Evolutionary conservation across 2,329 filamentous ascomycete genomes (phyloP).

Genomic region (Sporothrix inflata): DNA sequence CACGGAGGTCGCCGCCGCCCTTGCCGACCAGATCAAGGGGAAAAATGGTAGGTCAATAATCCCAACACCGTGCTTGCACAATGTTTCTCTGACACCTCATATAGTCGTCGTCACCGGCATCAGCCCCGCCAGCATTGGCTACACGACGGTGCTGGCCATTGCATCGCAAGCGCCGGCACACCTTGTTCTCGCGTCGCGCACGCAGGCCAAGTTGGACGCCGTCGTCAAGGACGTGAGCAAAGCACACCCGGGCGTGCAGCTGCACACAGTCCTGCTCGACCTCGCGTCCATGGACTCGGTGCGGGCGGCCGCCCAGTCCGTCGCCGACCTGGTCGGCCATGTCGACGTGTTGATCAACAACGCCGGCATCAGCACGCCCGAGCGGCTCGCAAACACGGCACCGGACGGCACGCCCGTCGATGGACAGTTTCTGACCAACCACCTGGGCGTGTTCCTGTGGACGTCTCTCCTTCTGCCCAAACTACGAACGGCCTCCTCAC

Average conservation of each 20-base stretch:
- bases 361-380: slow-evolving; percentile 42
- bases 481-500: slow-evolving; percentile 36
- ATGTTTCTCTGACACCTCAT: too few species aligned
- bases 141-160: slow-evolving; percentile 47
- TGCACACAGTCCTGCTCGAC: slow-evolving; percentile 41
- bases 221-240: slow-evolving; percentile 45
- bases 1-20: slow-evolving; percentile 32
- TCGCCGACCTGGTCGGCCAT: slow-evolving; percentile 35
- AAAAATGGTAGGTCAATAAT: slow-evolving; percentile 31
- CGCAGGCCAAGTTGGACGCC: slow-evolving; percentile 46
- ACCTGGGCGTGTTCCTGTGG: slow-evolving; percentile 53
- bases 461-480: slow-evolving; percentile 51
- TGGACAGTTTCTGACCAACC: slow-evolving; percentile 42
- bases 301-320: slow-evolving; percentile 41
- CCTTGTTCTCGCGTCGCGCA: slow-evolving; percentile 52
- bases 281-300: slow-evolving; percentile 43
- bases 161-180: slow-evolving; percentile 48
- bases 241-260: slow-evolving; percentile 34
- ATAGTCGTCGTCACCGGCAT: slow-evolving; percentile 44
- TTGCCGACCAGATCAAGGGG: slow-evolving; percentile 30
- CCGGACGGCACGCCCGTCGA: slow-evolving; percentile 41
- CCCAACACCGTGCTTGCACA: too few species aligned
- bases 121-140: slow-evolving; percentile 48
- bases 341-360: slow-evolving; percentile 51
- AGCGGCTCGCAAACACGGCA: slow-evolving; percentile 41